A percentile compares a stretch with the other conserved stretches of the same genome.
phyloP scores from a whole-genome alignment of 2,329 filamentous ascomycete species.

The Gnomoniopsis sp. region DNA sequence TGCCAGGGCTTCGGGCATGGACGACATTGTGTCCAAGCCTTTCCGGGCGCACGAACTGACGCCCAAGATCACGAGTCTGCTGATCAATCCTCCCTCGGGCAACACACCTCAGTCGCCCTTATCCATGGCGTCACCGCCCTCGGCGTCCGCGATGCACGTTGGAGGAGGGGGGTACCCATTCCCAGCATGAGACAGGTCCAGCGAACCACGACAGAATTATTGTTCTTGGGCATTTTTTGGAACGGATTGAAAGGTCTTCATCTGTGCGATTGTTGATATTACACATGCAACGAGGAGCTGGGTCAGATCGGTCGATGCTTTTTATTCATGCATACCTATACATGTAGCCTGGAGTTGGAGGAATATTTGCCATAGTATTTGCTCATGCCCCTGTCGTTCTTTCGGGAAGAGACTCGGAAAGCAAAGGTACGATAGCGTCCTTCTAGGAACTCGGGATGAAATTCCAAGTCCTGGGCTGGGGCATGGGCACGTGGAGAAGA shows the following conservation, averaged over 20 bases:
- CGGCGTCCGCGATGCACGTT: background rate
- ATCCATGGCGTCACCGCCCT: constrained; percentile 4
- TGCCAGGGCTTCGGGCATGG: constrained; percentile 70
- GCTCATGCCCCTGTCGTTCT: too few species aligned
- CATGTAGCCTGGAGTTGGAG: background rate
- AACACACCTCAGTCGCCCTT: constrained; percentile 3
- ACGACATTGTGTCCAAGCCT: constrained; percentile 76
- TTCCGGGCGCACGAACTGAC: constrained; percentile 72
- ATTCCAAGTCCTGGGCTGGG: too few species aligned
- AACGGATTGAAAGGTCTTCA: too few species aligned
- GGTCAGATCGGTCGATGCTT: background rate
- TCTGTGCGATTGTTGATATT: too few species aligned
- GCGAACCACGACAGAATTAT: too few species aligned
- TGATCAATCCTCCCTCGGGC: constrained; percentile 27
- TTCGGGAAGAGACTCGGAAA: too few species aligned
- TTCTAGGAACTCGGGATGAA: too few species aligned
- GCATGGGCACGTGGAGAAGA: too few species aligned
- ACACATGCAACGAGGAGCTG: background rate
- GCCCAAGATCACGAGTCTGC: constrained; percentile 61
- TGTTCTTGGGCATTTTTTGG: too few species aligned
- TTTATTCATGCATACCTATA: background rate
- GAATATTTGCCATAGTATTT: too few species aligned
- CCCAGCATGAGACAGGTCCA: background rate
- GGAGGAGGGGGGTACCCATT: background rate
- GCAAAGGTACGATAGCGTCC: too few species aligned